phyloP scores from a whole-genome alignment of 2,329 filamentous ascomycete species.

The Davidsoniella eucalypti region DNA sequence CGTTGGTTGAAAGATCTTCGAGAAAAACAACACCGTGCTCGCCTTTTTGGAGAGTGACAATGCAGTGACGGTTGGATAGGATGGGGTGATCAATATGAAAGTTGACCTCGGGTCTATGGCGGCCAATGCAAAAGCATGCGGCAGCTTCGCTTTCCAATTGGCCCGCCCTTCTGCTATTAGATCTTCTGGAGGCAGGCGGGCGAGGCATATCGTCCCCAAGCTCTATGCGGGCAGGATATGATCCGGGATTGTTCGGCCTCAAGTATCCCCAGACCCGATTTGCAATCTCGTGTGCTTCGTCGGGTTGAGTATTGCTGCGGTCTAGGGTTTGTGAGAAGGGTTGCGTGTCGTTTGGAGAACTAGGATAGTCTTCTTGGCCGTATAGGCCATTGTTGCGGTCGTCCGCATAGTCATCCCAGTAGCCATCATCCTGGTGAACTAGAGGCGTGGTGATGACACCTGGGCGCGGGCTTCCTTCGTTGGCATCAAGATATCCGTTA shows the following conservation, averaged over 20 bases:
- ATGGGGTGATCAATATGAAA: conserved; percentile 51
- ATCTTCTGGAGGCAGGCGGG: conserved; percentile 18
- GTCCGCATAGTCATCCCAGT: neutral
- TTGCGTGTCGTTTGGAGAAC: conserved; percentile 6
- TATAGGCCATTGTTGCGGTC: conserved; percentile 3
- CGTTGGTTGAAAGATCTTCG: conserved; percentile 89
- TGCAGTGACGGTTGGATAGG: conserved; percentile 60
- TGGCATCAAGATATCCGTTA: neutral
- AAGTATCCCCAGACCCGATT: conserved; percentile 95
- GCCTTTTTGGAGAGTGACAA: conserved; percentile 47
- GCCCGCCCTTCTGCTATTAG: too few species aligned
- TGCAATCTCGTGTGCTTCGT: conserved; percentile 66
- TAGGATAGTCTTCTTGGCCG: conserved; percentile 1
- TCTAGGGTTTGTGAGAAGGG: conserved; percentile 5
- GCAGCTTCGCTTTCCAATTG: conserved; percentile 22
- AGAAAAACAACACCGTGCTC: conserved; percentile 47
- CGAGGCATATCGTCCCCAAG: conserved; percentile 56
- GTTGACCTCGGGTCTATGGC: conserved; percentile 26
- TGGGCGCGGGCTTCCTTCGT: neutral
- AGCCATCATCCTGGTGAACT: neutral
- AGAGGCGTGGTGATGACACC: conserved; percentile 2
- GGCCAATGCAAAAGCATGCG: conserved; percentile 13
- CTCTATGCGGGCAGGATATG: conserved; percentile 55
- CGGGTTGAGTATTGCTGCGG: conserved; percentile 29
- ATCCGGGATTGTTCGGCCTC: too few species aligned